Conservation (phyloP, 2,329 filamentous ascomycete species). For the Talaromyces funiculosus region DNA sequence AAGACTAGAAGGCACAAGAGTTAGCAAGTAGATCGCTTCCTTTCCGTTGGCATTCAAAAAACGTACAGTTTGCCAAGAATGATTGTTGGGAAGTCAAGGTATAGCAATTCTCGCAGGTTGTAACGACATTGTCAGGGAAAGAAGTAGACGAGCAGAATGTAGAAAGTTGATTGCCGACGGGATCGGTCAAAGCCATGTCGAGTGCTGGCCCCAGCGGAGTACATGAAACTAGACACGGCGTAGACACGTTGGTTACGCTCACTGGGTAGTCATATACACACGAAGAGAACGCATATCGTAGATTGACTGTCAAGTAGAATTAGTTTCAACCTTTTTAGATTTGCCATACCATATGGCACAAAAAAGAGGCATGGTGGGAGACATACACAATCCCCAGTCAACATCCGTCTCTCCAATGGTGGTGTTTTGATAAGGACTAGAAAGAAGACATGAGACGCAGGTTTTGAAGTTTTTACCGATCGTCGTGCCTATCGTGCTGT, state of each 20-base stretch:
- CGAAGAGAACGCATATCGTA: slow-evolving; percentile 40
- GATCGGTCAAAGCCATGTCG: slow-evolving; percentile 25
- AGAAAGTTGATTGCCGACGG: slow-evolving; percentile 26
- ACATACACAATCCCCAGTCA: slow-evolving; percentile 43
- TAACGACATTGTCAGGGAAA: slow-evolving; percentile 39
- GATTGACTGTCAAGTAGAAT: slow-evolving; percentile 33
- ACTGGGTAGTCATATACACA: slow-evolving; percentile 41
- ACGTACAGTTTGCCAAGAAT: slow-evolving; percentile 42
- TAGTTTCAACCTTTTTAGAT: not conserved
- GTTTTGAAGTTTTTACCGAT: slow-evolving; percentile 33
- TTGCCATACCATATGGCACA: not conserved
- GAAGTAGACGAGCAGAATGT: slow-evolving; percentile 33
- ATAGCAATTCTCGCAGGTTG: slow-evolving; percentile 40
- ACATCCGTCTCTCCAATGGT: slow-evolving; percentile 38
- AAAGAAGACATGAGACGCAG: slow-evolving; percentile 39
- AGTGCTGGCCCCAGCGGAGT: slow-evolving; percentile 29
- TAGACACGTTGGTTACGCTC: slow-evolving; percentile 34
- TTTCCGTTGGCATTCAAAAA: slow-evolving; percentile 3
- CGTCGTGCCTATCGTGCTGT: slow-evolving; percentile 19
- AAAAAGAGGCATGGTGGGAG: not conserved
- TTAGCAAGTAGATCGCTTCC: not conserved
- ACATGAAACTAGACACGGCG: slow-evolving; percentile 42
- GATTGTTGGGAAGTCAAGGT: slow-evolving; percentile 36
- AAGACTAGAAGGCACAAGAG: slow-evolving; percentile 29
- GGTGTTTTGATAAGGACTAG: slow-evolving; percentile 33